Evolutionary conservation across 345 rosid species (phyloP), one percentile per base, ranked within the genome.

Genomic region (Eucalyptus decipiens): DNA sequence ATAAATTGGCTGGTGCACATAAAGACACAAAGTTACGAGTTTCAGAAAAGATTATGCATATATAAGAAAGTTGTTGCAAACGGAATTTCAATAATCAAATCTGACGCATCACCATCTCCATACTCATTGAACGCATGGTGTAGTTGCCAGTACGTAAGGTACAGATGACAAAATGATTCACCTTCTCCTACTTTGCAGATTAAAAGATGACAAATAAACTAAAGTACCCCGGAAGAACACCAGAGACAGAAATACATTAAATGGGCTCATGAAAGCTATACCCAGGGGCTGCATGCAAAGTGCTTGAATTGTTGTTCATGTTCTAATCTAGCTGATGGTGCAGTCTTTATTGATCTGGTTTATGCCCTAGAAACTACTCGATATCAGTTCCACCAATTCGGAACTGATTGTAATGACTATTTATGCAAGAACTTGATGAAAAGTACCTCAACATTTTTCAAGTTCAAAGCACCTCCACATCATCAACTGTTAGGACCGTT

Each of bases 401-500:
- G 42, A 76, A 40, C 85, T 76, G 47, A 76, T 40, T 21, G 28
- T 6, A 76, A 76, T 76, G 30, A 76, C 85, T 21, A 21, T 37
- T 76, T 21, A 76, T 76, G 85, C 17, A 76, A 76, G 47, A 76
- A 40, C 45, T 76, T 40, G 85, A 76, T 40, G 30, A 76, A 40
- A 76, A 76, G 47, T 92, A 97, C 99, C 98, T 97, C 99, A n/a
- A 95, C 92, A 54, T 96, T 95, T 90, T 96, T 95, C 85, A 97
- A 93, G 91, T 93, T 95, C 88, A 97, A 96, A 80, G 99, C 99
- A 88, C 94, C 90, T 96, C 98, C 52, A 98, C 99, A 90, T 98
- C 99, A 48, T 95, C 94, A 40, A 95, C 89, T 9, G 98, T 95
- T 91, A 97, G 90, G 85, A 89, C 94, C 8, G 97, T 95, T 90